A percentile compares a stretch with the other conserved stretches of the same genome.
Evolutionary conservation across 345 rosid genomes (phyloP).

Genomic region (Turritis glabra): DNA sequence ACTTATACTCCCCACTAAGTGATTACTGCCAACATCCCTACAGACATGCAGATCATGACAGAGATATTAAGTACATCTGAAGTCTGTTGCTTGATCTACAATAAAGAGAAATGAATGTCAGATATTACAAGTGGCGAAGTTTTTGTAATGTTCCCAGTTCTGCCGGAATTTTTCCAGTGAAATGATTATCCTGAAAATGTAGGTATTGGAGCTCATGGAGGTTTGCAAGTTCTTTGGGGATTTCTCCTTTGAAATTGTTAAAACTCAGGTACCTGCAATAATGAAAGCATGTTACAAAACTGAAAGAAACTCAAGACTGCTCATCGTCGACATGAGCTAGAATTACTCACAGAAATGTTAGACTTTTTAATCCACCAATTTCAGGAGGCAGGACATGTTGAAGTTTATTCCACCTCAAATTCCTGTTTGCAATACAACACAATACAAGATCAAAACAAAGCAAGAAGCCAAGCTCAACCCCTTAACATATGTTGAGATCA

Average conservation of each 20-base stretch:
- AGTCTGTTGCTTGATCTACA: not conserved
- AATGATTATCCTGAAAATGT: slow-evolving; percentile 69
- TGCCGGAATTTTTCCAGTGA: slow-evolving; percentile 59
- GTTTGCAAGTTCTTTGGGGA: slow-evolving; percentile 74
- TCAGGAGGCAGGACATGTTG: slow-evolving; percentile 76
- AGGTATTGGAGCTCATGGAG: slow-evolving; percentile 41
- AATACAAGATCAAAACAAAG: slow-evolving; percentile 7
- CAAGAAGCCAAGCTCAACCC: not conserved
- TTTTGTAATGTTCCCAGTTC: slow-evolving; percentile 64
- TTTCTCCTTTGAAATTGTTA: slow-evolving; percentile 75
- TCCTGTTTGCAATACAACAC: slow-evolving; percentile 40
- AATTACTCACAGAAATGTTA: slow-evolving; percentile 64
- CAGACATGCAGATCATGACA: slow-evolving; percentile 14
- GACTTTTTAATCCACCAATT: slow-evolving; percentile 70
- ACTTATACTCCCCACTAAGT: slow-evolving; percentile 71
- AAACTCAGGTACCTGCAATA: slow-evolving; percentile 65
- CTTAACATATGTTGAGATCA: not conserved
- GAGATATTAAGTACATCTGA: not conserved
- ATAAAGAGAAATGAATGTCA: not conserved
- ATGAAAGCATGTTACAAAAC: not conserved
- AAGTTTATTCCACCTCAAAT: slow-evolving; percentile 83
- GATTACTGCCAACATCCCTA: slow-evolving; percentile 83
- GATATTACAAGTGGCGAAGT: slow-evolving; percentile 43
- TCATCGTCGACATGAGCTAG: not conserved
- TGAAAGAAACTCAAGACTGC: not conserved